phyloP scores from a whole-genome alignment of 495 filamentous ascomycete genomes.

The Parathielavia appendiculata region DNA sequence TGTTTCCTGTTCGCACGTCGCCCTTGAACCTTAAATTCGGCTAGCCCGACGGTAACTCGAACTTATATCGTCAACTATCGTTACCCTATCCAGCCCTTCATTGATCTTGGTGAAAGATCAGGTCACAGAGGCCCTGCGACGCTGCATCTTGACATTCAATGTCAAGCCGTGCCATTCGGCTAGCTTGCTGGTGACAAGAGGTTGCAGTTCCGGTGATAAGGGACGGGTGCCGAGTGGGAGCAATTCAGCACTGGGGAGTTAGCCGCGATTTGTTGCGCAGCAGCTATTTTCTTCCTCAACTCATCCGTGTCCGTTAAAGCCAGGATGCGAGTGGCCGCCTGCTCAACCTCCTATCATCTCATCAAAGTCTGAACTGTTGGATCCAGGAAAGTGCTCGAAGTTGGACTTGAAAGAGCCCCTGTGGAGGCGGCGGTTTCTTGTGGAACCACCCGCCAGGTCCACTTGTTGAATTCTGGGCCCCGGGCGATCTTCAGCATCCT shows the following conservation, averaged over 20 bases:
- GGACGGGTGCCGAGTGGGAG: not conserved
- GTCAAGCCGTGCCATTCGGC: constrained; percentile 3
- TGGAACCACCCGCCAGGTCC: constrained; percentile 3
- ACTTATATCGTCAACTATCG: too few relatives aligned
- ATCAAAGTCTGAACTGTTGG: not conserved
- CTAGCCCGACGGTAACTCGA: too few relatives aligned
- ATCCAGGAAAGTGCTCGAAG: not conserved
- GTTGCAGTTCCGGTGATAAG: constrained; percentile 6
- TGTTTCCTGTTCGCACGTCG: not conserved
- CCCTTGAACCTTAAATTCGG: too few relatives aligned
- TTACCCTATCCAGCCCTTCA: too few relatives aligned
- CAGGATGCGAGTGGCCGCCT: too few relatives aligned
- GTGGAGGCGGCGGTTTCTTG: not conserved
- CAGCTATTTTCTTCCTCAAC: not conserved
- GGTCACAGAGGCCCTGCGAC: too few relatives aligned
- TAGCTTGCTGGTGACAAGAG: not conserved
- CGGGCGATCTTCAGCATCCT: constrained; percentile 28
- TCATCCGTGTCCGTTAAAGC: too few relatives aligned
- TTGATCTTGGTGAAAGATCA: too few relatives aligned
- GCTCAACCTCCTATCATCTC: not conserved
- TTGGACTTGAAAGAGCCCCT: not conserved
- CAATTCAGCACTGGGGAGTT: not conserved
- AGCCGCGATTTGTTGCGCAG: not conserved
- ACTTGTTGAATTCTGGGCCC: not conserved
- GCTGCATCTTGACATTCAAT: not conserved